phyloP scores from a whole-genome alignment of 1,139 yeast species.

The Zygotorulaspora mrakii region DNA sequence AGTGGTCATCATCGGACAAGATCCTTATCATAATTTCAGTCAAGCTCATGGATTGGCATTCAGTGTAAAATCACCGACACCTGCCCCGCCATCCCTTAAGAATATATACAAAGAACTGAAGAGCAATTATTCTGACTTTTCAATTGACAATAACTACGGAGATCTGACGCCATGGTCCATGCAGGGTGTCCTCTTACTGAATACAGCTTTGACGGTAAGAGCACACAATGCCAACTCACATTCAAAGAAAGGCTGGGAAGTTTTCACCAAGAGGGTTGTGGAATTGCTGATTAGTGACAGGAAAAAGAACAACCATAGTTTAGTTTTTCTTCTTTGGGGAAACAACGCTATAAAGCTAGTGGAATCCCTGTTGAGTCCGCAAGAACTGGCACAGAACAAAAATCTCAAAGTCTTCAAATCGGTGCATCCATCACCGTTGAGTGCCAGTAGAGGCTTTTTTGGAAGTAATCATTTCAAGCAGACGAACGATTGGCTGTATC shows the following conservation, averaged over 20 bases:
- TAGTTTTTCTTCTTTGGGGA: constrained; percentile 93
- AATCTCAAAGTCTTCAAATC: constrained; percentile 56
- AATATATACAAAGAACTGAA: constrained; percentile 81
- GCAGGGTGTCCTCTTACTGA: constrained; percentile 83
- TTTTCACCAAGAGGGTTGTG: constrained; percentile 72
- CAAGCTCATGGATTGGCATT: constrained; percentile 98
- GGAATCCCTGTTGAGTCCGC: constrained; percentile 39
- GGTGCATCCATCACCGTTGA: constrained; percentile 93
- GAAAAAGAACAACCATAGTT: constrained; percentile 43
- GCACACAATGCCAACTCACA: constrained; percentile 95
- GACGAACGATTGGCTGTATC: constrained; percentile 68
- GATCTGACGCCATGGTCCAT: constrained; percentile 80
- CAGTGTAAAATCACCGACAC: constrained; percentile 78
- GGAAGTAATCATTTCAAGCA: constrained; percentile 63
- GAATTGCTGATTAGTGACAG: constrained; percentile 45
- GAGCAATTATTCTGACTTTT: constrained; percentile 68
- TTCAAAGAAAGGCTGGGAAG: constrained; percentile 89
- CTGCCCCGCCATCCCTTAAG: constrained; percentile 83
- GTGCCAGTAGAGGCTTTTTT: constrained; percentile 83
- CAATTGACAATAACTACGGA: constrained; percentile 48
- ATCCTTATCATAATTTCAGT: constrained; percentile 87
- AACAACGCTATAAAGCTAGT: constrained; percentile 80
- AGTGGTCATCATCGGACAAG: constrained; percentile 89
- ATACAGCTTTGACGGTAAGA: constrained; percentile 85
- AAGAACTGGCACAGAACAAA: constrained; percentile 35